Evolutionary conservation across 2,329 filamentous ascomycete species (phyloP).

Genomic region (Fulvia fulva): DNA sequence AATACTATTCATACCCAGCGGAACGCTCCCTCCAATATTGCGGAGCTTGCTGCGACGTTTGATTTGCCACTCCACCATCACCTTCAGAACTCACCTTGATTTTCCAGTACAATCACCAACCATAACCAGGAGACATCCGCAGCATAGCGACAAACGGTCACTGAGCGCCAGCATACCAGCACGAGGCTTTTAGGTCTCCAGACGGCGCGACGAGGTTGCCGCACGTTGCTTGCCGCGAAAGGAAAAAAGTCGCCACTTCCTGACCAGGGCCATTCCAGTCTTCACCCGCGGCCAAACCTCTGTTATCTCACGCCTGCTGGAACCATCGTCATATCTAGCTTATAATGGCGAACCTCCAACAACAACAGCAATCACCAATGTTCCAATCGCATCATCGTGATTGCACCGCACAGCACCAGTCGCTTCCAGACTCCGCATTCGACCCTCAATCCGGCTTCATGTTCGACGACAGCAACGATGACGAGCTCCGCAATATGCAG

Average conservation of each 20-base stretch:
- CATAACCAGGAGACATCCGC: not conserved
- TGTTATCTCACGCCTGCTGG: not conserved
- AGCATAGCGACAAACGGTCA: not conserved
- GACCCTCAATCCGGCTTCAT: constrained; percentile 25
- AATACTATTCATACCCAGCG: not conserved
- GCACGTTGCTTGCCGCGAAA: not conserved
- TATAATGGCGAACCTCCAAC: not conserved
- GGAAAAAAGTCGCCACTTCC: not conserved
- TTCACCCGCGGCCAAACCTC: constrained; percentile 1
- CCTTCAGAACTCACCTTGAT: not conserved
- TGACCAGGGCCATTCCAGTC: not conserved
- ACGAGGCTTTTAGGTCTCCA: constrained; percentile 11
- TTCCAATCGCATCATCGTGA: not conserved
- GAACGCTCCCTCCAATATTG: not conserved
- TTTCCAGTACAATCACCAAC: not conserved
- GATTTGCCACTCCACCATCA: not conserved
- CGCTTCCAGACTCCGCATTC: constrained; percentile 22
- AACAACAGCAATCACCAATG: not conserved
- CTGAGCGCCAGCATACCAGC: not conserved
- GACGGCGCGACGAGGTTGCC: not conserved
- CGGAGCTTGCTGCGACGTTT: not conserved
- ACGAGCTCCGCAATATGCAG: constrained; percentile 22
- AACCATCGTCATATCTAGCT: not conserved
- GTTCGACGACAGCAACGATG: constrained; percentile 22
- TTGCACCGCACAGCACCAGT: not conserved